Evolutionary conservation across 345 rosid species (phyloP).

Genomic region (Ceriops decandra): DNA sequence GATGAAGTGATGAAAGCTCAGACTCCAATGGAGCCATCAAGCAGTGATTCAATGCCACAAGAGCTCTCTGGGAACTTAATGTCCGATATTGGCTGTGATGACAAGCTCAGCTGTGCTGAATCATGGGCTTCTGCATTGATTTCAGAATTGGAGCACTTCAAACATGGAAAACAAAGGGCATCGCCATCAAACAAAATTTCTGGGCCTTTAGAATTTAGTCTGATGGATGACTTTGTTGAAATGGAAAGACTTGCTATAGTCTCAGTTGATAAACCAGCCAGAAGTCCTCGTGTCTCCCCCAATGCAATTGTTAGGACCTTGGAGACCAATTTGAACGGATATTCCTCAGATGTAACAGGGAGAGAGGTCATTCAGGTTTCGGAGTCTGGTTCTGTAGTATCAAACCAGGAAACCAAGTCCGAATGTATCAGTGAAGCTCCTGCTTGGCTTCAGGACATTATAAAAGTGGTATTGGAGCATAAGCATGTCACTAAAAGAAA

Average conservation of each 20-base stretch:
- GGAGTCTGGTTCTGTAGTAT: conserved; percentile 24
- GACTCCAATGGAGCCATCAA: conserved; percentile 37
- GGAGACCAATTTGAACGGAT: conserved; percentile 24
- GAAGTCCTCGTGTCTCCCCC: conserved; percentile 32
- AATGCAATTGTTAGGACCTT: conserved; percentile 17
- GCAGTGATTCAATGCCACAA: conserved; percentile 34
- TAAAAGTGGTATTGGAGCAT: conserved; percentile 49
- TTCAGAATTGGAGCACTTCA: conserved; percentile 70
- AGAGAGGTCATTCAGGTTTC: conserved; percentile 30
- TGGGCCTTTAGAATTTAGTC: conserved; percentile 68
- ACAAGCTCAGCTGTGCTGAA: conserved; percentile 64
- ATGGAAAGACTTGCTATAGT: conserved; percentile 81
- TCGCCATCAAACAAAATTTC: conserved; percentile 38
- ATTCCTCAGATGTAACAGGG: conserved; percentile 23
- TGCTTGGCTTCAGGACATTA: conserved; percentile 46
- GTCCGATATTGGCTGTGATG: conserved; percentile 70
- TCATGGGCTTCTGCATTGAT: conserved; percentile 74
- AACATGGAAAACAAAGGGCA: conserved; percentile 46
- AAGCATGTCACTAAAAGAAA: conserved; percentile 32
- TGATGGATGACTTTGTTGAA: conserved; percentile 95
- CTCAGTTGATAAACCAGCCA: conserved; percentile 44
- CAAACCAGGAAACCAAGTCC: conserved; percentile 28
- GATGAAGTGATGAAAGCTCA: conserved; percentile 48
- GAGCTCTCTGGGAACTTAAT: conserved; percentile 51
- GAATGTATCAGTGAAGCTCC: conserved; percentile 25